Evolutionary conservation across 495 filamentous ascomycete species (phyloP).

Genomic region (Penicillium lividum): DNA sequence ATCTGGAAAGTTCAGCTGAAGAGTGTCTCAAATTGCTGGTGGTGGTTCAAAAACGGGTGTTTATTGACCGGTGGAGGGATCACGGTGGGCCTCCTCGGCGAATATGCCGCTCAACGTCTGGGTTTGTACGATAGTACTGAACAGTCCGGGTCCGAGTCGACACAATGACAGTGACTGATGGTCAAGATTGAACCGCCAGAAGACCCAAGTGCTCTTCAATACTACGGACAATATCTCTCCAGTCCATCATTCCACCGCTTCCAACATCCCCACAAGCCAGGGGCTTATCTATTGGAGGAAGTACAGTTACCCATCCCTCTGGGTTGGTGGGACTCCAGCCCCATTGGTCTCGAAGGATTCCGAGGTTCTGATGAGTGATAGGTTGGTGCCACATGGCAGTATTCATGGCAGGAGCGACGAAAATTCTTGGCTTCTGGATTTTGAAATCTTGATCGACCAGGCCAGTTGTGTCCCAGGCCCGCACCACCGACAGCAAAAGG

Average conservation of each 20-base stretch:
- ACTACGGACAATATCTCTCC: conserved; percentile 65
- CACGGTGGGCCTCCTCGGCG: conserved; percentile 59
- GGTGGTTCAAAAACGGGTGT: conserved; percentile 87
- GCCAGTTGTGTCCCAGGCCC: conserved; percentile 84
- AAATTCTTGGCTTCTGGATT: conserved; percentile 28
- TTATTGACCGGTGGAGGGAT: conserved; percentile 70
- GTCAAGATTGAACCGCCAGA: conserved; percentile 4
- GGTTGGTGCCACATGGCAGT: conserved; percentile 91
- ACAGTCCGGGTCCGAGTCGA: conserved; percentile 11
- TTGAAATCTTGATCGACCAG: conserved; percentile 48
- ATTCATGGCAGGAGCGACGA: conserved; percentile 71
- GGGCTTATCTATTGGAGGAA: conserved; percentile 67
- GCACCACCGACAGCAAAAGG: conserved; percentile 68
- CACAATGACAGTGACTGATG: conserved; percentile 10
- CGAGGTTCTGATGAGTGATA: conserved; percentile 69
- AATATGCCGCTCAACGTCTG: conserved; percentile 53
- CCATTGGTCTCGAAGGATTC: conserved; percentile 73
- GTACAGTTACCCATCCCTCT: conserved; percentile 73
- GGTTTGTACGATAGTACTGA: conserved; percentile 30
- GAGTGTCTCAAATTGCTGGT: conserved; percentile 85
- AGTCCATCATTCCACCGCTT: conserved; percentile 75
- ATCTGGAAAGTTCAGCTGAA: conserved; percentile 86
- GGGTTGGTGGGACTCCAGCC: conserved; percentile 42
- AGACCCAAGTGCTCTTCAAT: conserved; percentile 49
- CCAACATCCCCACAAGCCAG: conserved; percentile 84